Evolutionary conservation across 2,329 filamentous ascomycete genomes (phyloP).

Genomic region (Fusarium anguioides): DNA sequence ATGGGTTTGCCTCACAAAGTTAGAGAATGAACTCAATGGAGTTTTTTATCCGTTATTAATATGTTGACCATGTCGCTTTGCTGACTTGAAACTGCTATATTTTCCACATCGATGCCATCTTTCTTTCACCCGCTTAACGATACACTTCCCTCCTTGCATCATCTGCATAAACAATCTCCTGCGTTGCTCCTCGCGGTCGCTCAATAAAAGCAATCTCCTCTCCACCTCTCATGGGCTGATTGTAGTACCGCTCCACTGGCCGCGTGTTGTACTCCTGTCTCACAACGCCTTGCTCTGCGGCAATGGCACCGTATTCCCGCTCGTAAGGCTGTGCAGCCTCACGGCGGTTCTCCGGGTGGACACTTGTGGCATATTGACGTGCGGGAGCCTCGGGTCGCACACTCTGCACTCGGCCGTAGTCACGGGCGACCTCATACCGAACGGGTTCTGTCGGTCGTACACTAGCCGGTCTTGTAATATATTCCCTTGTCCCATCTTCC

Average conservation of each 20-base stretch:
- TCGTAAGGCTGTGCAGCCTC: conserved; percentile 49
- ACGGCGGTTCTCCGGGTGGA: conserved; percentile 46
- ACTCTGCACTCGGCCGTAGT: conserved; percentile 60
- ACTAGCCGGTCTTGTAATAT: conserved; percentile 66
- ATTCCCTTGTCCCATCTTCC: conserved; percentile 64
- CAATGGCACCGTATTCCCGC: conserved; percentile 46
- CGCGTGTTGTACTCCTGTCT: conserved; percentile 54
- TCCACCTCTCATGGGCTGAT: conserved; percentile 47
- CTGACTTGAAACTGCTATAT: not conserved
- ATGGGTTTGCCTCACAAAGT: not conserved
- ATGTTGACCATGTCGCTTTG: not conserved
- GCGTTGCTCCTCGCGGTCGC: conserved; percentile 54
- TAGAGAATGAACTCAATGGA: not conserved
- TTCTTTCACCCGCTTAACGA: conserved; percentile 36
- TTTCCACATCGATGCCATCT: not conserved
- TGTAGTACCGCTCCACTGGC: conserved; percentile 59
- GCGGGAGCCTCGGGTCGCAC: conserved; percentile 51
- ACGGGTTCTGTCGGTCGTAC: conserved; percentile 64
- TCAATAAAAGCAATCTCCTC: conserved; percentile 60
- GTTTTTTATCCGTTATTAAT: conserved; percentile 1
- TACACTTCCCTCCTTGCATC: conserved; percentile 53
- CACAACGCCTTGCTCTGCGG: conserved; percentile 42
- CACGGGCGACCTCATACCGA: conserved; percentile 55
- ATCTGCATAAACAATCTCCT: conserved; percentile 60
- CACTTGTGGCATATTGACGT: conserved; percentile 45